Percentiles rank a stretch among this genome's conserved stretches.
Conservation (phyloP, 2,329 filamentous ascomycete species). For the Diplodia intermedia region DNA sequence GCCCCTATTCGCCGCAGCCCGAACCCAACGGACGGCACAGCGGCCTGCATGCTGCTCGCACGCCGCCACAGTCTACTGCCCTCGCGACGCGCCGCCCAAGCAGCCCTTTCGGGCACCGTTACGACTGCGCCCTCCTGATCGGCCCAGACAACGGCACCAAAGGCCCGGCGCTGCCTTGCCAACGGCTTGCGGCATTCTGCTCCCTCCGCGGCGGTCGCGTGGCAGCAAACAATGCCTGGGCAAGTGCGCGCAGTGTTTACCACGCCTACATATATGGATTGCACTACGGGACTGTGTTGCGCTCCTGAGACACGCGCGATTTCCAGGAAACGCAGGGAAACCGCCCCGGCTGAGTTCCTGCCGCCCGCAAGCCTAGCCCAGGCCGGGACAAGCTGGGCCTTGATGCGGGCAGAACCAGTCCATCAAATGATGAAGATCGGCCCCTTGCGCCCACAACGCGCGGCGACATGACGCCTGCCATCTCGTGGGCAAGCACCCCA, state of each 20-base stretch:
- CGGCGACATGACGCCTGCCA: slow-evolving; percentile 12
- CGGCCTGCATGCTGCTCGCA: slow-evolving; percentile 3
- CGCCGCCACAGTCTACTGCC: slow-evolving; percentile 5
- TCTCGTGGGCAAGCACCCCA: slow-evolving; percentile 12
- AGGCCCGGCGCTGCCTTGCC: slow-evolving; percentile 9
- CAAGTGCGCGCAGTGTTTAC: slow-evolving; percentile 5
- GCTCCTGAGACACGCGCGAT: slow-evolving; percentile 23
- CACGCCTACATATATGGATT: slow-evolving; percentile 16
- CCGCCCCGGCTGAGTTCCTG: slow-evolving; percentile 7
- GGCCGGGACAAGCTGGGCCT: neutral
- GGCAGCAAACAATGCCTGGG: slow-evolving; percentile 5
- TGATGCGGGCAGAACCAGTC: neutral
- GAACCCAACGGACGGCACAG: neutral
- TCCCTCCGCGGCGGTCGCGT: neutral
- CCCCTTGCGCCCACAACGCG: slow-evolving; percentile 9
- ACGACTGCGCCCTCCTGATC: slow-evolving; percentile 28
- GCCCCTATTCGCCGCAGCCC: slow-evolving; percentile 27
- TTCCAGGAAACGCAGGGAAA: slow-evolving; percentile 11
- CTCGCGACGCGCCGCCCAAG: neutral
- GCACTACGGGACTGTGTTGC: slow-evolving; percentile 23
- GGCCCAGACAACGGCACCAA: slow-evolving; percentile 4
- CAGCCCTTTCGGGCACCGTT: slow-evolving; percentile 21
- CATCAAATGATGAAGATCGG: slow-evolving; percentile 24
- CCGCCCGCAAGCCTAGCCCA: slow-evolving; percentile 16
- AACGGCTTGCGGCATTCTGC: slow-evolving; percentile 13